A percentile compares a stretch with the other conserved stretches of the same genome.
phyloP scores from a whole-genome alignment of 2,329 filamentous ascomycete genomes.

The Arthrobotrys iridis region DNA sequence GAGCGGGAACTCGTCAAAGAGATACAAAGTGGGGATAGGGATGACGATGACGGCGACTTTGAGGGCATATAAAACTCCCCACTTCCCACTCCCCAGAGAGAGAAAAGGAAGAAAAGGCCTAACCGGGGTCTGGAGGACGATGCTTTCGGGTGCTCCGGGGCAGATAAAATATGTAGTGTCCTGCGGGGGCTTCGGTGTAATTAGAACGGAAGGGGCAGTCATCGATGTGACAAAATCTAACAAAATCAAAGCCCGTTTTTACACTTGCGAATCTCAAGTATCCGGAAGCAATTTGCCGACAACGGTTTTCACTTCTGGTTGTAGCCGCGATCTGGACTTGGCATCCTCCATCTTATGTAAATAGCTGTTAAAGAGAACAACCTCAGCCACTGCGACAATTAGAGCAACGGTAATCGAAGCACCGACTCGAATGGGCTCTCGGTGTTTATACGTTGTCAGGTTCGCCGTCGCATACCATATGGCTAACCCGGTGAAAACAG shows the following conservation, averaged over 20 bases:
- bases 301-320: conserved; percentile 25
- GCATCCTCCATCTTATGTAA: conserved; percentile 44
- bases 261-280: neutral
- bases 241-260: neutral
- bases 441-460: conserved; percentile 29
- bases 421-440: conserved; percentile 24
- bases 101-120: too few relatives aligned
- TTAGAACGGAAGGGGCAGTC: neutral
- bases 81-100: too few relatives aligned
- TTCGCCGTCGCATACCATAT: conserved; percentile 50
- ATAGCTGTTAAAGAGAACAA: conserved; percentile 41
- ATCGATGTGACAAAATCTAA: neutral
- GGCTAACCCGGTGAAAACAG: conserved; percentile 38
- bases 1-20: conserved; percentile 98
- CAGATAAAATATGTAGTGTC: neutral
- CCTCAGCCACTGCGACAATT: conserved; percentile 39
- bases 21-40: conserved; percentile 96
- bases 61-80: conserved; percentile 82
- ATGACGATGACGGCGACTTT: conserved; percentile 97
- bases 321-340: conserved; percentile 16
- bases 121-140: neutral
- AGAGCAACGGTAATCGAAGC: conserved; percentile 37
- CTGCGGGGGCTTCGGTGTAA: too few relatives aligned
- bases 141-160: neutral
- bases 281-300: neutral